Conservation (phyloP, 805 yeast genomes). For the Cyberlindnera euphorbiae region DNA sequence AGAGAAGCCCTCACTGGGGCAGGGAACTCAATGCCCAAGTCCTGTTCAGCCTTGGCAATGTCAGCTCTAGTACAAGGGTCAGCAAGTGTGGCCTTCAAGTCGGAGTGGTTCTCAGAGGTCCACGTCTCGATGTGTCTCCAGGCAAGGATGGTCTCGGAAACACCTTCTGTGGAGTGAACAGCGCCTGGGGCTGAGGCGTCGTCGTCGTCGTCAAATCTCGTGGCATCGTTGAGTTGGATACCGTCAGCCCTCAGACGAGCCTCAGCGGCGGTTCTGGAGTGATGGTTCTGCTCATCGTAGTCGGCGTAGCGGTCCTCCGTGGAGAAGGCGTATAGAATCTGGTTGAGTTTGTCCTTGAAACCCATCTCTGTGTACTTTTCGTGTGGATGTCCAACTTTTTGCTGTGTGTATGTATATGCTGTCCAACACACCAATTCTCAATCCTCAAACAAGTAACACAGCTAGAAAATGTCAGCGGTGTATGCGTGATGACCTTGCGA, state of each 20-base stretch:
- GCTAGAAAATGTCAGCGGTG: too few relatives aligned
- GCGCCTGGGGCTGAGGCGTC: constrained; percentile 21
- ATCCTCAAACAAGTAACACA: too few relatives aligned
- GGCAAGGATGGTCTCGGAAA: constrained; percentile 68
- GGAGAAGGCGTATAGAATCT: constrained; percentile 57
- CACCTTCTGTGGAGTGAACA: constrained; percentile 48
- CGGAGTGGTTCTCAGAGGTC: constrained; percentile 76
- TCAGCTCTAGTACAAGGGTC: constrained; percentile 79
- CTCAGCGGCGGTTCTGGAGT: constrained; percentile 25
- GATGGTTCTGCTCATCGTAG: constrained; percentile 44
- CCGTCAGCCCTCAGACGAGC: constrained; percentile 6
- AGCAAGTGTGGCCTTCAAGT: constrained; percentile 70
- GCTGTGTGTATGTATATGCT: background rate
- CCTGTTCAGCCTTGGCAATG: constrained; percentile 76
- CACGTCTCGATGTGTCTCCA: constrained; percentile 90
- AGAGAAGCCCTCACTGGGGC: constrained; percentile 75
- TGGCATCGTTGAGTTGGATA: constrained; percentile 23
- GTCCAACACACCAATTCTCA: too few relatives aligned
- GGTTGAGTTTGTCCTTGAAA: constrained; percentile 45
- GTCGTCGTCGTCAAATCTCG: constrained; percentile 35
- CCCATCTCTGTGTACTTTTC: constrained; percentile 25
- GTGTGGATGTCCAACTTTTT: too few relatives aligned
- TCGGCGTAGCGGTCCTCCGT: constrained; percentile 71
- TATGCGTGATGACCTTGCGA: too few relatives aligned
- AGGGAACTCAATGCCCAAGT: constrained; percentile 71